Conservation (phyloP, 495 filamentous ascomycete genomes). For the Cairneyella variabilis region DNA sequence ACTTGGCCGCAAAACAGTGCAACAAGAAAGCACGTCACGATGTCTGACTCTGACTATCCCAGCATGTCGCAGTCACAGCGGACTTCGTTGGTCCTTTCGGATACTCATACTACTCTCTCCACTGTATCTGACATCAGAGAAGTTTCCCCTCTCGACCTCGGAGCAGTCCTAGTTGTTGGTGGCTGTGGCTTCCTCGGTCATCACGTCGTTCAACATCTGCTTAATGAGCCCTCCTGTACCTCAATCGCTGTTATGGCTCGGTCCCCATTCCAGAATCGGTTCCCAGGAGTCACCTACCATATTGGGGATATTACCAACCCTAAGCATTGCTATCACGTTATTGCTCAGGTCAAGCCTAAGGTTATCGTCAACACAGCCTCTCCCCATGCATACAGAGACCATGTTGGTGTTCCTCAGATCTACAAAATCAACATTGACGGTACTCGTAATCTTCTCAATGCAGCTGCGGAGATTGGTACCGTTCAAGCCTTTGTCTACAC, state of each 20-base stretch:
- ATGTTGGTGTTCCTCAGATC: conserved; percentile 2
- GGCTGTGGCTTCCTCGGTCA: conserved; percentile 62
- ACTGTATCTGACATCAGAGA: too few relatives aligned
- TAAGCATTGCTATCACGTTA: conserved; percentile 57
- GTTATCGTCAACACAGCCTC: conserved; percentile 94
- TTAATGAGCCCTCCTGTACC: conserved; percentile 48
- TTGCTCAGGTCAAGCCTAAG: conserved; percentile 66
- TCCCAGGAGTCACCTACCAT: conserved; percentile 61
- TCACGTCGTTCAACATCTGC: conserved; percentile 57
- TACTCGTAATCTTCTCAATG: conserved; percentile 67
- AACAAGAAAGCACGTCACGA: too few relatives aligned
- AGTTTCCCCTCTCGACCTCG: not conserved
- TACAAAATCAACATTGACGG: conserved; percentile 77
- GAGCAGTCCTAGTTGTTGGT: not conserved
- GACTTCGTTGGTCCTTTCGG: too few relatives aligned
- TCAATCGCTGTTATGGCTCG: conserved; percentile 79
- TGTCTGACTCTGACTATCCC: too few relatives aligned
- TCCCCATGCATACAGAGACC: conserved; percentile 34
- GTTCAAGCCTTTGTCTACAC: conserved; percentile 16
- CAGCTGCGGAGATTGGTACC: conserved; percentile 8
- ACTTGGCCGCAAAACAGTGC: too few relatives aligned
- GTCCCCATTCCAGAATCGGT: conserved; percentile 66
- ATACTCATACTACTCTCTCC: too few relatives aligned
- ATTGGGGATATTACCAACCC: conserved; percentile 81
- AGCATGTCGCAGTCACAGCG: too few relatives aligned